These are phyloP conservation scores for Solanum aculeatissimum DNA, from an alignment of 305 asterid genomes.

Conservation along the genomic window DNA sequence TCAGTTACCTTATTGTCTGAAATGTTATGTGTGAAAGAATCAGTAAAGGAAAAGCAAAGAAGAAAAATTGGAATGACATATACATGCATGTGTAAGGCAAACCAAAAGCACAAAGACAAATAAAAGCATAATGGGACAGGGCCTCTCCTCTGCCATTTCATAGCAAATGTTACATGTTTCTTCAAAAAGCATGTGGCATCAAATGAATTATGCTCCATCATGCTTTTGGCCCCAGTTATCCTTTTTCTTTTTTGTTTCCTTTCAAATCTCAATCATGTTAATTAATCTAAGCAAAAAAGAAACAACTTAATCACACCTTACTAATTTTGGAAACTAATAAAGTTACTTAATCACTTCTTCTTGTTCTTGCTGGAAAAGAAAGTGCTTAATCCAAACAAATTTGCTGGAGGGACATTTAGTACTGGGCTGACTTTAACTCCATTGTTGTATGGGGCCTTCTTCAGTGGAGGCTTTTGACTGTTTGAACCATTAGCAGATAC, in stretches of 20 bases:
- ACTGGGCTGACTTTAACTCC: conserved; percentile 23
- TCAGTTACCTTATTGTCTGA: background rate
- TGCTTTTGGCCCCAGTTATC: background rate
- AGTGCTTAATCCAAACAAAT: conserved; percentile 34
- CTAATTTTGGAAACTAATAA: background rate
- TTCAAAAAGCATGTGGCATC: conserved; percentile 5
- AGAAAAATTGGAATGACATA: background rate
- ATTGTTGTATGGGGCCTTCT: background rate
- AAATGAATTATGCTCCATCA: conserved; percentile 3
- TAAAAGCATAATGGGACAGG: conserved; percentile 3
- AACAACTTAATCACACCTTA: background rate
- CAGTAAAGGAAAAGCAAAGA: background rate
- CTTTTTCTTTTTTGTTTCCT: background rate
- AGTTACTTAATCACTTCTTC: conserved; percentile 11
- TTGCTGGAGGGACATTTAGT: conserved; percentile 42
- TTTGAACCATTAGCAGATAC: background rate
- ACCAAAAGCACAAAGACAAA: background rate
- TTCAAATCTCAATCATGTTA: background rate
- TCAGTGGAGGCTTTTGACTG: conserved; percentile 2
- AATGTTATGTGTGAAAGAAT: background rate
- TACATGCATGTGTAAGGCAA: background rate
- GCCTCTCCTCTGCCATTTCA: background rate
- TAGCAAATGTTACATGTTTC: conserved; percentile 5
- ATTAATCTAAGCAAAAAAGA: background rate
- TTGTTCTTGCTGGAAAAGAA: conserved; percentile 28